Percentiles rank a stretch among this genome's conserved stretches.
Conservation (phyloP, 371 early-diverging fungal genomes). For the Mucor irregularis region DNA sequence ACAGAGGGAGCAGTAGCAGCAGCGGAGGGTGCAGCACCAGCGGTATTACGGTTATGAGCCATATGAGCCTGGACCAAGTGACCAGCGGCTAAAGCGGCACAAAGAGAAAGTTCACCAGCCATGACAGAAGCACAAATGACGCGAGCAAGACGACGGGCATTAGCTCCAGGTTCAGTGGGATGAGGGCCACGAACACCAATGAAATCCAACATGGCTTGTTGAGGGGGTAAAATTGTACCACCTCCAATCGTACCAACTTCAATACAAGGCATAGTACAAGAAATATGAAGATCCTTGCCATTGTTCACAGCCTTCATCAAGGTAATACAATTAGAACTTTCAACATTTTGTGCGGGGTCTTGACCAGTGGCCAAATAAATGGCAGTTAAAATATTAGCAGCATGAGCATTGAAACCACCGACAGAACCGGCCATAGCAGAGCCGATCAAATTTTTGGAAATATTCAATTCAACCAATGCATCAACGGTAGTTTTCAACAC, state of each 20-base stretch:
- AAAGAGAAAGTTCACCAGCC: slow-evolving; percentile 93
- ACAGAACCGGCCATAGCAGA: slow-evolving; percentile 94
- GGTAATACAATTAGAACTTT: slow-evolving; percentile 91
- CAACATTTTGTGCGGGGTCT: slow-evolving; percentile 97
- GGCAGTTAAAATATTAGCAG: slow-evolving; percentile 94
- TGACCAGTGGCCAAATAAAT: slow-evolving; percentile 94
- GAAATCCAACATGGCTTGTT: slow-evolving; percentile 85
- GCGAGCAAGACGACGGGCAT: slow-evolving; percentile 86
- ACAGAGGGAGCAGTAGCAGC: background rate
- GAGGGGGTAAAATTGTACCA: slow-evolving; percentile 88
- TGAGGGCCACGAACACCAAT: slow-evolving; percentile 87
- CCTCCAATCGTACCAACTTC: slow-evolving; percentile 97
- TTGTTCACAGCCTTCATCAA: slow-evolving; percentile 88
- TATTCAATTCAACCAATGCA: slow-evolving; percentile 80
- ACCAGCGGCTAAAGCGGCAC: slow-evolving; percentile 84
- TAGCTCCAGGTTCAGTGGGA: slow-evolving; percentile 79
- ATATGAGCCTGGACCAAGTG: slow-evolving; percentile 85
- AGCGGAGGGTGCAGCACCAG: background rate
- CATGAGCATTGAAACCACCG: slow-evolving; percentile 96
- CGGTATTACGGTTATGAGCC: background rate
- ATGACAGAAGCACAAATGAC: slow-evolving; percentile 91
- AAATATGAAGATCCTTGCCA: slow-evolving; percentile 81
- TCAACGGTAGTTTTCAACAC: slow-evolving; percentile 87
- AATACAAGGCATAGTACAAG: slow-evolving; percentile 93
- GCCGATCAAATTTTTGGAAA: slow-evolving; percentile 89